Conservation (phyloP, 108 stramenopile species). For the Skeletonema marinoi region DNA sequence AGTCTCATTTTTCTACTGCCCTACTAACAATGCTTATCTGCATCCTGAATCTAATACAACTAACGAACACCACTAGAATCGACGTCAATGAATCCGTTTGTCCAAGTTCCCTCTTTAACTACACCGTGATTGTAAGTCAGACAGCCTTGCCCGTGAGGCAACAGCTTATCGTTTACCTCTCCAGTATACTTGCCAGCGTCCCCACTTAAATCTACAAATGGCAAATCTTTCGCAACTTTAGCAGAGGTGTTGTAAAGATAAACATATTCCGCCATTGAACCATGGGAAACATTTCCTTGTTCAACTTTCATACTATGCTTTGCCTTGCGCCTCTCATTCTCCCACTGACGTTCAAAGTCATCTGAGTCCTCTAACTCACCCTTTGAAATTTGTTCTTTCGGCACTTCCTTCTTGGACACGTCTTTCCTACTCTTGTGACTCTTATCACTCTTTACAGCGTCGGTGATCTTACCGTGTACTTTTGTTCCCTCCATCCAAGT, state of each 20-base stretch:
- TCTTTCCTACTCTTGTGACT: not conserved
- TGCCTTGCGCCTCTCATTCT: not conserved
- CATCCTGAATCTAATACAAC: not conserved
- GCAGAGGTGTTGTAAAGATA: constrained; percentile 23
- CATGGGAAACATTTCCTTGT: constrained; percentile 8
- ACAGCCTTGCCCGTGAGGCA: constrained; percentile 42
- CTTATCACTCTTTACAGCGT: not conserved
- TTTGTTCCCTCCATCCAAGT: constrained; percentile 32
- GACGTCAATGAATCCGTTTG: constrained; percentile 3
- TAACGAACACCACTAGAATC: constrained; percentile 2
- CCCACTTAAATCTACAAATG: constrained; percentile 39
- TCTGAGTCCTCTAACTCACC: not conserved
- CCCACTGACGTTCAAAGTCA: not conserved
- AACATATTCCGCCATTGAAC: constrained; percentile 23
- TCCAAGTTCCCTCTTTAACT: constrained; percentile 39
- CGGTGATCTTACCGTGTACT: constrained; percentile 33
- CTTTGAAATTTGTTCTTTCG: not conserved
- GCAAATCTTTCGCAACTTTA: constrained; percentile 38
- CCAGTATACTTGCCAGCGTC: constrained; percentile 40
- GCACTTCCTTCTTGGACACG: not conserved
- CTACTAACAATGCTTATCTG: not conserved
- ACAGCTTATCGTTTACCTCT: constrained; percentile 37
- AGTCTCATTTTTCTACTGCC: not conserved
- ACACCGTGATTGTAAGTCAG: constrained; percentile 40
- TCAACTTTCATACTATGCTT: not conserved